Conservation (phyloP, 2,329 filamentous ascomycete genomes). For the Xylaria sp. region DNA sequence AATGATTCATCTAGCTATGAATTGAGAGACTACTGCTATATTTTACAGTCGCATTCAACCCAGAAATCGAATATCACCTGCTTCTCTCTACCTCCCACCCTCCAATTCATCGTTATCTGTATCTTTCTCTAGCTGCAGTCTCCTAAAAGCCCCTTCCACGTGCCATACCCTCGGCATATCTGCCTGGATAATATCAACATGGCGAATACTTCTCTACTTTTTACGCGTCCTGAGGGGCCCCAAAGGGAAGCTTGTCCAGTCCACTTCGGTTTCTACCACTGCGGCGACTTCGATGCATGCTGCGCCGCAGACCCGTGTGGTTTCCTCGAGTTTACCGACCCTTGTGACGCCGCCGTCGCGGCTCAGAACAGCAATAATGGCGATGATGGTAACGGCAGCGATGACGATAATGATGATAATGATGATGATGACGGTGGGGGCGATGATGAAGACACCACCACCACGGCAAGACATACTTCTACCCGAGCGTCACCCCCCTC, state of each 20-base stretch:
- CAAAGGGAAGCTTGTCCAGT: conserved; percentile 42
- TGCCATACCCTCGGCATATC: not conserved
- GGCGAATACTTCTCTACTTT: not conserved
- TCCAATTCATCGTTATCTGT: not conserved
- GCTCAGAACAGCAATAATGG: not conserved
- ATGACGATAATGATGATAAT: not conserved
- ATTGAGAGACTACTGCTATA: not conserved
- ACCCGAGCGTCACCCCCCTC: not conserved
- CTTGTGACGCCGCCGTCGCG: conserved; percentile 19
- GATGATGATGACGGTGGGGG: not conserved
- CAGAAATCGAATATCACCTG: not conserved
- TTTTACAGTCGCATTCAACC: not conserved
- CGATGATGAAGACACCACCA: not conserved
- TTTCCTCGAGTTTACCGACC: conserved; percentile 18
- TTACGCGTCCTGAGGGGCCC: not conserved
- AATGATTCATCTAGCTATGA: not conserved
- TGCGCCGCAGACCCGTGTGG: conserved; percentile 58
- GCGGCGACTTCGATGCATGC: conserved; percentile 56
- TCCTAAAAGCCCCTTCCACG: not conserved
- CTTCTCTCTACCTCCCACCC: not conserved
- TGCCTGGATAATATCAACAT: conserved; percentile 3
- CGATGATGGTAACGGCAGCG: not conserved
- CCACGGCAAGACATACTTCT: not conserved
- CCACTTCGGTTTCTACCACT: conserved; percentile 52
- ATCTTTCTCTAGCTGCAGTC: not conserved